A percentile compares a stretch with the other conserved stretches of the same genome.
phyloP scores from a whole-genome alignment of 129 eudicot species.

The Artemisia annua region DNA sequence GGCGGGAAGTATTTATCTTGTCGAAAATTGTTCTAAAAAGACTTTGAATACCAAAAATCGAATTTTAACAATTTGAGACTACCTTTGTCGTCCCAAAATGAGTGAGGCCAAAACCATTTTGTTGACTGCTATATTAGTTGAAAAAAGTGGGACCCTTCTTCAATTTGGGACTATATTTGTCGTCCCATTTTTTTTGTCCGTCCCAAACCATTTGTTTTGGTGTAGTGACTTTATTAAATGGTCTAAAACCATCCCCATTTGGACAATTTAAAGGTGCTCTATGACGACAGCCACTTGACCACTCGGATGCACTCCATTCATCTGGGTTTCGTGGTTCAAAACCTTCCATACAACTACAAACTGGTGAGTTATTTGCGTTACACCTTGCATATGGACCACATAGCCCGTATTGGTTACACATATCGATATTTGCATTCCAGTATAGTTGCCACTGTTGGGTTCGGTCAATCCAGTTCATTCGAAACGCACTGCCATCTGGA shows the following conservation, averaged over 20 bases:
- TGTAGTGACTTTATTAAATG: constrained; percentile 12
- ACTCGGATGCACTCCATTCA: neutral
- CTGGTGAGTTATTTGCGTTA: neutral
- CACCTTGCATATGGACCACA: constrained; percentile 9
- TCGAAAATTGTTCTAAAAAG: too few relatives aligned
- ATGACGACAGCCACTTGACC: constrained; percentile 2
- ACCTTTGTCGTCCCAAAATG: too few relatives aligned
- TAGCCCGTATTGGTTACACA: neutral
- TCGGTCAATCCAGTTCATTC: neutral
- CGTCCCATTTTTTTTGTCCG: too few relatives aligned
- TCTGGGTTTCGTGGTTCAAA: constrained; percentile 12
- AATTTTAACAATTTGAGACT: too few relatives aligned
- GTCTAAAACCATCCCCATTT: constrained; percentile 27
- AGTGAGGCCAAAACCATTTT: too few relatives aligned
- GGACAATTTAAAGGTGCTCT: constrained; percentile 1
- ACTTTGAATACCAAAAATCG: too few relatives aligned
- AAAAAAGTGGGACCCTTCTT: too few relatives aligned
- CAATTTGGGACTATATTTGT: too few relatives aligned
- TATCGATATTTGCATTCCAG: neutral
- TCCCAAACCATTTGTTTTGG: too few relatives aligned
- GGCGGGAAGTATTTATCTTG: too few relatives aligned
- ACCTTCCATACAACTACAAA: constrained; percentile 20
- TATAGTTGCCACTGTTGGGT: neutral
- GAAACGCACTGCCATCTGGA: constrained; percentile 7
- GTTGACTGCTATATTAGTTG: too few relatives aligned